Percentiles rank a stretch among this genome's conserved stretches.
phyloP scores from a whole-genome alignment of 441 rosid species.

The Aleurites moluccanus region DNA sequence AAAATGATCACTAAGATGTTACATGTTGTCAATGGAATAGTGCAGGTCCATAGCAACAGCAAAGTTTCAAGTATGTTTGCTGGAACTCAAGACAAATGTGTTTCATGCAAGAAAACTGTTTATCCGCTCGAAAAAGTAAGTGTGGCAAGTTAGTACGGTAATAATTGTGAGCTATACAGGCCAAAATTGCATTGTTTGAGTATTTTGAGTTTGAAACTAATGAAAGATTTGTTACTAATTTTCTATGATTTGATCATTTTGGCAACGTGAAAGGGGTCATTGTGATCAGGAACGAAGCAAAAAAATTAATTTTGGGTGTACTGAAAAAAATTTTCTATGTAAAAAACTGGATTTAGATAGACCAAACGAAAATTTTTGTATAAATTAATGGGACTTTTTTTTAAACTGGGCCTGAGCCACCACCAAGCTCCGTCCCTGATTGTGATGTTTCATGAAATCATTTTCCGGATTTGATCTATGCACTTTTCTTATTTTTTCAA shows the following conservation, averaged over 20 bases:
- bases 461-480: not conserved
- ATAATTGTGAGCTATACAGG: not conserved
- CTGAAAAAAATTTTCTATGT: too few relatives aligned
- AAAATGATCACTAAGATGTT: not conserved
- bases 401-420: too few relatives aligned
- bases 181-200: not conserved
- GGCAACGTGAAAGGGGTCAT: not conserved
- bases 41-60: constrained; percentile 48
- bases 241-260: not conserved
- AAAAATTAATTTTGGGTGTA: too few relatives aligned
- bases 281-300: too few relatives aligned
- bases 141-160: not conserved
- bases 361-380: too few relatives aligned
- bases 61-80: constrained; percentile 64
- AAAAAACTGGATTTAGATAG: too few relatives aligned
- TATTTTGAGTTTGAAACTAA: not conserved
- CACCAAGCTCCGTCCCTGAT: too few relatives aligned
- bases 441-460: not conserved
- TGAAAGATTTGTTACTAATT: not conserved
- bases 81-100: constrained; percentile 78
- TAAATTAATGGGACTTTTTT: too few relatives aligned
- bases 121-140: constrained; percentile 71
- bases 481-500: not conserved
- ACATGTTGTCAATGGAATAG: constrained; percentile 10
- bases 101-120: constrained; percentile 72